Evolutionary conservation across 306 rosid species (phyloP).

Genomic region (Vigna unguiculata): DNA sequence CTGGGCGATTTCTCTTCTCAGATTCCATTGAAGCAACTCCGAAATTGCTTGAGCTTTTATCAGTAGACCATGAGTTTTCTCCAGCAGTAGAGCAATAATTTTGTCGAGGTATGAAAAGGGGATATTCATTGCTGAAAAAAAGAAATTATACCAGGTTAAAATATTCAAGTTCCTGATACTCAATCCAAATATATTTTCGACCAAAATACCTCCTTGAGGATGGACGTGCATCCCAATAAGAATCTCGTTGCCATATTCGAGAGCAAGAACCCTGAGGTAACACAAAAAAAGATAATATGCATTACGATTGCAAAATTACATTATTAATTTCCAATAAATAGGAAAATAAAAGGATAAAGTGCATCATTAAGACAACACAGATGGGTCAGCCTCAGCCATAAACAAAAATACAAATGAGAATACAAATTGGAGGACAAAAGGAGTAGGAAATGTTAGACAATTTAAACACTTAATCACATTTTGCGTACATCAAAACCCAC

Average conservation of each 20-base stretch:
- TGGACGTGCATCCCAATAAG: slow-evolving; percentile 89
- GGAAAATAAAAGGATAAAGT: neutral
- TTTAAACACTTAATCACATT: slow-evolving; percentile 10
- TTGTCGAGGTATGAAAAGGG: slow-evolving; percentile 95
- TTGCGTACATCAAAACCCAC: slow-evolving; percentile 17
- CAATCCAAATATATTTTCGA: slow-evolving; percentile 33
- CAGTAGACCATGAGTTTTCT: slow-evolving; percentile 97
- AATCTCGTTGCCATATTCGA: slow-evolving; percentile 96
- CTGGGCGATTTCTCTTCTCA: slow-evolving; percentile 75
- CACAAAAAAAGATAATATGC: neutral
- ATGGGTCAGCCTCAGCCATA: neutral
- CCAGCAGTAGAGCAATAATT: slow-evolving; percentile 82
- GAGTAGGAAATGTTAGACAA: neutral
- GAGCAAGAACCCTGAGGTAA: slow-evolving; percentile 90
- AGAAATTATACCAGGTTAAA: slow-evolving; percentile 45
- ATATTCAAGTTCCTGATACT: slow-evolving; percentile 30
- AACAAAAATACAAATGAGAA: slow-evolving; percentile 1
- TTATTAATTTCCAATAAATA: neutral
- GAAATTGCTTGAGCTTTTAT: slow-evolving; percentile 90
- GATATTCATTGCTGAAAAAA: slow-evolving; percentile 85
- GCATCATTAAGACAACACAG: slow-evolving; percentile 23
- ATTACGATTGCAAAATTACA: slow-evolving; percentile 13
- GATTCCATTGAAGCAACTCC: slow-evolving; percentile 97
- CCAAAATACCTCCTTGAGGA: slow-evolving; percentile 79
- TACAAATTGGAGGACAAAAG: neutral